A percentile compares a stretch with the other conserved stretches of the same genome.
These are phyloP conservation scores for Acanthamoeba sp. DNA, from an alignment of 208 protist species.

Conservation along the genomic window DNA sequence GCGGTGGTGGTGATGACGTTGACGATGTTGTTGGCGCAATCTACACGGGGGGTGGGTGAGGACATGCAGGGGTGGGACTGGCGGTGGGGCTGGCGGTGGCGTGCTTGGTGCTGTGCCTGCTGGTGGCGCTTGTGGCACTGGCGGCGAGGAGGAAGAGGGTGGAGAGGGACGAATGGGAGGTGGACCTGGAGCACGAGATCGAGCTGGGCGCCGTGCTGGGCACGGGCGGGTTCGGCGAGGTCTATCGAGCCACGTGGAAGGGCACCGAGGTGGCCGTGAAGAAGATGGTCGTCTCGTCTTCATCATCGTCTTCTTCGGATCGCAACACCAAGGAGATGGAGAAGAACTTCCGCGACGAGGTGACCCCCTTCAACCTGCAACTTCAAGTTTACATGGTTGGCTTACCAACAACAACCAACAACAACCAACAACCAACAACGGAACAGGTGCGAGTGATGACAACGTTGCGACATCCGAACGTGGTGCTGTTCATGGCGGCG, in stretches of 20 bases:
- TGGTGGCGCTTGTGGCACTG: too few relatives aligned
- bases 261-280: slow-evolving; percentile 74
- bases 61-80: too few relatives aligned
- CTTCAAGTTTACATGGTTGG: neutral
- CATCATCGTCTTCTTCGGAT: too few relatives aligned
- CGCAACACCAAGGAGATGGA: slow-evolving; percentile 75
- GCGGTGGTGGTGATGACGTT: too few relatives aligned
- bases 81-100: too few relatives aligned
- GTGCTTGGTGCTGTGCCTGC: too few relatives aligned
- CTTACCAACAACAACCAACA: too few relatives aligned
- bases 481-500: slow-evolving; percentile 86
- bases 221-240: slow-evolving; percentile 32
- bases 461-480: slow-evolving; percentile 81
- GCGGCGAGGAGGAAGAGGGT: too few relatives aligned
- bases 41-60: too few relatives aligned
- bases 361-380: neutral
- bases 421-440: neutral
- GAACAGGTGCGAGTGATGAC: slow-evolving; percentile 54
- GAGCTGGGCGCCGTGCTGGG: slow-evolving; percentile 27
- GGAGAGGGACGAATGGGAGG: slow-evolving; percentile 71
- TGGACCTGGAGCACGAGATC: slow-evolving; percentile 41
- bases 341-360: slow-evolving; percentile 80
- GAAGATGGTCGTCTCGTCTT: too few relatives aligned
- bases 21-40: too few relatives aligned
- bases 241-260: slow-evolving; percentile 2